These are phyloP conservation scores for Kazachstania taianensis DNA, from an alignment of 805 yeast genomes.

Conservation along the genomic window DNA sequence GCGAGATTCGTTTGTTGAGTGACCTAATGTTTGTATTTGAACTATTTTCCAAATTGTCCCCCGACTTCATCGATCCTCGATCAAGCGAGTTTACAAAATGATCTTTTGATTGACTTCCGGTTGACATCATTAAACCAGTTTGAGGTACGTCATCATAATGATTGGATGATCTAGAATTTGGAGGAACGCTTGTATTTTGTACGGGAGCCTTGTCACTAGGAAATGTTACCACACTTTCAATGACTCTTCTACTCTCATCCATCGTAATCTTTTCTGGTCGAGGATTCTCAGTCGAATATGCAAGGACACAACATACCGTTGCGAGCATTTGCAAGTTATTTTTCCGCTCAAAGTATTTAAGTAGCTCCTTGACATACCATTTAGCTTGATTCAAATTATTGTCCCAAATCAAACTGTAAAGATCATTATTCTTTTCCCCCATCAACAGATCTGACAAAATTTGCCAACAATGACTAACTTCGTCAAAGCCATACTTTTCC, in stretches of 20 bases:
- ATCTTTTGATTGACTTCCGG: neutral
- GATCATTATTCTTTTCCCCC: conserved; percentile 18
- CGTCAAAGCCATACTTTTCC: conserved; percentile 45
- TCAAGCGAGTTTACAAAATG: neutral
- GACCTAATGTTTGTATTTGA: neutral
- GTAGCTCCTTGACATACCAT: conserved; percentile 53
- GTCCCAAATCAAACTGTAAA: conserved; percentile 59
- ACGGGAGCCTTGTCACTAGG: too few relatives aligned
- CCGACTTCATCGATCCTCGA: conserved; percentile 4
- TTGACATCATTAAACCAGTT: neutral
- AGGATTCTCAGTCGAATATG: conserved; percentile 7
- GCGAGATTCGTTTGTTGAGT: neutral
- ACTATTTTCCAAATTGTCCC: conserved; percentile 7
- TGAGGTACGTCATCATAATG: too few relatives aligned
- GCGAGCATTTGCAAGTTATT: conserved; percentile 85
- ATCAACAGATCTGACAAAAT: conserved; percentile 36
- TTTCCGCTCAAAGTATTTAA: conserved; percentile 50
- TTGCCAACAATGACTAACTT: conserved; percentile 69
- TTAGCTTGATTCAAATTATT: conserved; percentile 64
- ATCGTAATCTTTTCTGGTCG: neutral
- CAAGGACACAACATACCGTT: conserved; percentile 67
- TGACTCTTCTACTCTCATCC: conserved; percentile 3
- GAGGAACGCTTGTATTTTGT: neutral
- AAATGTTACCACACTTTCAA: conserved; percentile 17
- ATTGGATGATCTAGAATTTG: neutral